phyloP scores from a whole-genome alignment of 2,329 filamentous ascomycete species.

The Phyllosticta citrichinensis region DNA sequence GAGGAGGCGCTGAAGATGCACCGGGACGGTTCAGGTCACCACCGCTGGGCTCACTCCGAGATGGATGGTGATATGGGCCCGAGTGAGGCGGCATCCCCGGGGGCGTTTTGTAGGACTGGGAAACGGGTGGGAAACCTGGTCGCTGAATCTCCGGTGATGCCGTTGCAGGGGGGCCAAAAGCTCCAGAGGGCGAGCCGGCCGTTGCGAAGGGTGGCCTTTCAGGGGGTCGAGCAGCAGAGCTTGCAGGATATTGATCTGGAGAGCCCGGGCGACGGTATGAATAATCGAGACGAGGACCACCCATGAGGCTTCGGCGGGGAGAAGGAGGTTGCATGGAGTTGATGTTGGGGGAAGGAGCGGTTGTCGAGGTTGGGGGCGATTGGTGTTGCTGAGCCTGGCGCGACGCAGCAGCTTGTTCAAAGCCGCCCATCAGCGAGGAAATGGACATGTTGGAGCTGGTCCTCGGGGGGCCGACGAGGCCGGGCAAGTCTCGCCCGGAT shows the following conservation, averaged over 20 bases:
- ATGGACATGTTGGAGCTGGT: conserved; percentile 62
- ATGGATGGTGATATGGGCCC: conserved; percentile 1
- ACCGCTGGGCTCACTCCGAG: conserved; percentile 2
- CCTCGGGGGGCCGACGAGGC: conserved; percentile 41
- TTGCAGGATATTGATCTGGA: conserved; percentile 26
- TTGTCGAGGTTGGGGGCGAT: conserved; percentile 30
- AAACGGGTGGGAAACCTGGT: conserved; percentile 21
- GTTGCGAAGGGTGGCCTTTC: conserved; percentile 20
- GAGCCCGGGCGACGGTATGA: conserved; percentile 27
- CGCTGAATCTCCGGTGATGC: conserved; percentile 27
- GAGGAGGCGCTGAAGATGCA: conserved; percentile 20
- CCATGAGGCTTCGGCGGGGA: conserved; percentile 26
- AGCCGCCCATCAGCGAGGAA: conserved; percentile 57
- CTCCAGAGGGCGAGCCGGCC: conserved; percentile 22
- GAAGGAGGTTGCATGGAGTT: conserved; percentile 39
- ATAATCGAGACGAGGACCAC: conserved; percentile 25
- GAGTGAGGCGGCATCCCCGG: not conserved
- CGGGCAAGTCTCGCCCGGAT: conserved; percentile 45
- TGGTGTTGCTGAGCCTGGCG: conserved; percentile 32
- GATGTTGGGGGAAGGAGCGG: conserved; percentile 27
- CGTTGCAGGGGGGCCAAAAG: conserved; percentile 8
- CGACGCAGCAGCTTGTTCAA: conserved; percentile 34
- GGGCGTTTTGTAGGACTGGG: conserved; percentile 22
- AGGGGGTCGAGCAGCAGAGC: conserved; percentile 18
- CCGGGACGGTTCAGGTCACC: conserved; percentile 1